These are phyloP conservation scores for Komagataea norvegica DNA, from an alignment of 1,139 yeast genomes.

Conservation along the genomic window DNA sequence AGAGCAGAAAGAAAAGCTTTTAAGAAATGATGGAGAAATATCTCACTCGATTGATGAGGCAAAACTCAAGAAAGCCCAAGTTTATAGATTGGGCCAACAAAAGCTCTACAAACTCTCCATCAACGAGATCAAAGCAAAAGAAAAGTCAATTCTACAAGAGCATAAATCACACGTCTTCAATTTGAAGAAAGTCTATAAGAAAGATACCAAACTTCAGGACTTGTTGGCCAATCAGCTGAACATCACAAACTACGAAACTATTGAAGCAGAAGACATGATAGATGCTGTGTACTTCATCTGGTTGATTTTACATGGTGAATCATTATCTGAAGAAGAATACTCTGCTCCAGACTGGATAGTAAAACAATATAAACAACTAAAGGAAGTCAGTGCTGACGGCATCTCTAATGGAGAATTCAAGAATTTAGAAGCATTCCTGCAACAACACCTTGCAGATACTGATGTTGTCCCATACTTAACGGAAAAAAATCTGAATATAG, in stretches of 20 bases:
- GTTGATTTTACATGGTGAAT: conserved; percentile 15
- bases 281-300: conserved; percentile 19
- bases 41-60: conserved; percentile 4
- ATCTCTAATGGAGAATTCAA: conserved; percentile 3
- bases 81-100: conserved; percentile 22
- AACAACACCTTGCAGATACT: conserved; percentile 5
- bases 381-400: not conserved
- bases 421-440: conserved; percentile 3
- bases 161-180: conserved; percentile 16
- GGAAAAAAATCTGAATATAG: conserved; percentile 13
- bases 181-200: conserved; percentile 22
- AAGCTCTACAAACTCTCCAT: conserved; percentile 16
- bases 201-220: conserved; percentile 13
- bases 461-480: conserved; percentile 9
- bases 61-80: conserved; percentile 11
- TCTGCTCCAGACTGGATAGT: conserved; percentile 16
- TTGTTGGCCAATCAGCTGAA: conserved; percentile 9
- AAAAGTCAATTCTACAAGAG: conserved; percentile 19
- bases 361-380: conserved; percentile 4
- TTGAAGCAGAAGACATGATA: conserved; percentile 13
- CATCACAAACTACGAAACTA: conserved; percentile 10
- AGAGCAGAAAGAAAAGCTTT: conserved; percentile 13
- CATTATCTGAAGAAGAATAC: conserved; percentile 7
- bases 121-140: conserved; percentile 15
- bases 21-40: conserved; percentile 8